These are phyloP conservation scores for Russula dissimulans DNA, from an alignment of 768 basidiomycete species.

Conservation along the genomic window DNA sequence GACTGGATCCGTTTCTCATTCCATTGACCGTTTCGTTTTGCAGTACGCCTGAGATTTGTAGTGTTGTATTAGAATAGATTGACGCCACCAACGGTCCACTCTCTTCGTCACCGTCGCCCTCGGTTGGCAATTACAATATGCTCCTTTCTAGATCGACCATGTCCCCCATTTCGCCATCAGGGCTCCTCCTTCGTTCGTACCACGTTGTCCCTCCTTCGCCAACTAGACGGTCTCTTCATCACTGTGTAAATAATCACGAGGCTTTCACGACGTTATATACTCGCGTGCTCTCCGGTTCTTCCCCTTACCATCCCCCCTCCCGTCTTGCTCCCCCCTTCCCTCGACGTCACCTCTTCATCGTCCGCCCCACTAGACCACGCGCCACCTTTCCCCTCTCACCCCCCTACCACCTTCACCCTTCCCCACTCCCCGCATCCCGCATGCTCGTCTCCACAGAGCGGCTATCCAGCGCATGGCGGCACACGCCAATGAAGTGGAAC, in stretches of 20 bases:
- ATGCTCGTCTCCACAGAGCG: constrained; percentile 35
- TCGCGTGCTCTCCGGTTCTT: constrained; percentile 5
- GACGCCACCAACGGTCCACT: too few species aligned
- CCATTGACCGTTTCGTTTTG: not conserved
- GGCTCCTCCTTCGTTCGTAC: not conserved
- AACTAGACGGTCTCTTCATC: not conserved
- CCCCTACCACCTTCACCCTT: not conserved
- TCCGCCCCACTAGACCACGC: not conserved
- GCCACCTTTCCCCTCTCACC: not conserved
- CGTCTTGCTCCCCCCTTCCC: too few species aligned
- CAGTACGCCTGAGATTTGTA: constrained; percentile 23
- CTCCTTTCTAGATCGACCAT: not conserved
- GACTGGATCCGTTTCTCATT: not conserved
- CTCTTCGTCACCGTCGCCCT: too few species aligned
- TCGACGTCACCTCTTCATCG: not conserved
- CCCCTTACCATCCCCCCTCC: not conserved
- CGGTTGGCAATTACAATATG: not conserved
- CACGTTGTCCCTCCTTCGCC: not conserved
- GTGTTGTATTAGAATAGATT: not conserved
- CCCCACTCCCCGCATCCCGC: not conserved
- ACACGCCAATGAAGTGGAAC: constrained; percentile 92
- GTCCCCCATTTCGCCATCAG: not conserved
- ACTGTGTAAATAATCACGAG: constrained; percentile 5
- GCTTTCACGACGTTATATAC: not conserved
- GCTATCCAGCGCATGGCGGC: constrained; percentile 68